Evolutionary conservation across 495 filamentous ascomycete species (phyloP), one percentile per base, ranked within the genome.

Genomic region (Podospora pseudopauciseta): DNA sequence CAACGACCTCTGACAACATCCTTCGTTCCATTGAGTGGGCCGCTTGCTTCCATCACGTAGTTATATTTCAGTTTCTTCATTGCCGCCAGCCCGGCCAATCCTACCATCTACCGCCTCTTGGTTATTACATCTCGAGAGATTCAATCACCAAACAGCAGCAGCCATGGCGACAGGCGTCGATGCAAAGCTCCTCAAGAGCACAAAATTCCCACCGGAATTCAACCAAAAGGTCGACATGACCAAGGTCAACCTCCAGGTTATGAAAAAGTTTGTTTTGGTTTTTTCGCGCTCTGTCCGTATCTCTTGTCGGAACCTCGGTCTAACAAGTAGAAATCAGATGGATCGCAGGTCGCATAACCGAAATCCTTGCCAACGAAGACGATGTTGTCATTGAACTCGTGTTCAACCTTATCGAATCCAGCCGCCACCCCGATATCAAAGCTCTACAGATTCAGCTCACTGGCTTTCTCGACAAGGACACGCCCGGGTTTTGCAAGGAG

Each of bases 171-270:
- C 84, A 65, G 88, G 84, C 67, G 92, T 93, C 49, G 93, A 97
- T 77, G 87, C 90, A 67, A 96, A 96, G 85, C 85, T 95, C 76
- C 82, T 96, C 58, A 90, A 89, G 85, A 85, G 87, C 78, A 97
- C 92, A 65, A 97, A 97, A 76, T 97, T 97, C 73, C 95, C 95
- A 60, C 86, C 89, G 9, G 95, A 98, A 78, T 98, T 97, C 79
- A 94, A 85, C 74, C 87, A 90, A 77, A 97, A 97, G 84, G 96
- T 99, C 55, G 94, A 99, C 81, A 96, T 95, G 89, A 86, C 87
- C 67, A 99, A 98, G 81, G 92, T 98, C 76, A 97, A 97, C 73
- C 83, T 97, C 26, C 93, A 96, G 78, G 92, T 98, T 66, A 94
- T 98, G 88, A 97, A 97, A 85, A 96, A 93, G 92, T 97, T 53